A percentile compares a stretch with the other conserved stretches of the same genome.
phyloP scores from a whole-genome alignment of 1,284 basidiomycete genomes.

The Ustilago shanxiensis region DNA sequence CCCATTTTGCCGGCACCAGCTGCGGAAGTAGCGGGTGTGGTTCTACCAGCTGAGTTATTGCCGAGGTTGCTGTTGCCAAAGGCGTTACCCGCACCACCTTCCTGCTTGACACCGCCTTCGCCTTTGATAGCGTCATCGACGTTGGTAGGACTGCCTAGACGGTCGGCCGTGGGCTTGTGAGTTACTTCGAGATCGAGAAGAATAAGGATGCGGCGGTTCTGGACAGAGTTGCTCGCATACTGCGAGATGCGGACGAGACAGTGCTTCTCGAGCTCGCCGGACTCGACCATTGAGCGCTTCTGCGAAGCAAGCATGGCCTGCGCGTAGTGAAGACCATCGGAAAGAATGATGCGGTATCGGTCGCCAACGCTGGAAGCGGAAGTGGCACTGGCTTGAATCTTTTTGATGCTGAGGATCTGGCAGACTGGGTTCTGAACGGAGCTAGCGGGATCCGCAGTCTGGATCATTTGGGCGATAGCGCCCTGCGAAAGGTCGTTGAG shows the following conservation, averaged over 20 bases:
- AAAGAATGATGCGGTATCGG: conserved; percentile 68
- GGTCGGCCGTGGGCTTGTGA: conserved; percentile 41
- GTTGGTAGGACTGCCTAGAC: conserved; percentile 62
- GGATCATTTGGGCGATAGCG: conserved; percentile 63
- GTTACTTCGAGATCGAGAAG: conserved; percentile 78
- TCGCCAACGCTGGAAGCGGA: conserved; percentile 58
- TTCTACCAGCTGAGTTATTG: conserved; percentile 47
- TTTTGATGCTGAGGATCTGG: conserved; percentile 68
- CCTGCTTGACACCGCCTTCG: conserved; percentile 45
- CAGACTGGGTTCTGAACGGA: conserved; percentile 62
- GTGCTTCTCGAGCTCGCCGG: conserved; percentile 79
- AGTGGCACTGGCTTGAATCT: conserved; percentile 57
- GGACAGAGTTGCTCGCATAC: conserved; percentile 86
- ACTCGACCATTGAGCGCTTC: conserved; percentile 82
- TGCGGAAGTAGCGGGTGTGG: conserved; percentile 48
- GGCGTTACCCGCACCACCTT: conserved; percentile 24
- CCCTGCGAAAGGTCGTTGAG: conserved; percentile 59
- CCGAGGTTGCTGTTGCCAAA: conserved; percentile 36
- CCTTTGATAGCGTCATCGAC: conserved; percentile 50
- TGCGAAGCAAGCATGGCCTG: conserved; percentile 92
- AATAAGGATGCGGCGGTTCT: conserved; percentile 84
- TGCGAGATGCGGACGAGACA: conserved; percentile 81
- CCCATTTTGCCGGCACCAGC: conserved; percentile 28
- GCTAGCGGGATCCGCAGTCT: conserved; percentile 50
- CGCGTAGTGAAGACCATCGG: conserved; percentile 66